These are phyloP conservation scores for Hanseniaspora jakobsenii DNA, from an alignment of 805 yeast genomes.

Conservation along the genomic window DNA sequence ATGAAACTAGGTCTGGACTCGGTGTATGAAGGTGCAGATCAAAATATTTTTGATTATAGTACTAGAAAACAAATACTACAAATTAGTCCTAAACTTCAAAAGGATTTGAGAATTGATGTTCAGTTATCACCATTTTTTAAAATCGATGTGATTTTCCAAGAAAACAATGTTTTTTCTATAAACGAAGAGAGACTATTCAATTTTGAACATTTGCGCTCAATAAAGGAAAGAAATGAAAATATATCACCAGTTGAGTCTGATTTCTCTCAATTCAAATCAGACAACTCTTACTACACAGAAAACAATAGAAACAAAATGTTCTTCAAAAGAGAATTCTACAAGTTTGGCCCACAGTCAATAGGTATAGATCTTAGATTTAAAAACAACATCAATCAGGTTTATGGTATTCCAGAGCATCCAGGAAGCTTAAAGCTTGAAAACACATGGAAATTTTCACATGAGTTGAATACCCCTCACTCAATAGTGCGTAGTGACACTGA, in stretches of 20 bases:
- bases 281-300: conserved; percentile 30
- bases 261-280: conserved; percentile 57
- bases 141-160: conserved; percentile 37
- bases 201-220: conserved; percentile 64
- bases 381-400: conserved; percentile 48
- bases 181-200: conserved; percentile 66
- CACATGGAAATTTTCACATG: too few relatives aligned
- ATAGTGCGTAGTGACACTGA: too few relatives aligned
- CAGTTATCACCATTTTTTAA: conserved; percentile 37
- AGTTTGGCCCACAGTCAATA: conserved; percentile 81
- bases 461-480: too few relatives aligned
- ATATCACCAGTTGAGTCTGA: conserved; percentile 48
- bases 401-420: conserved; percentile 97
- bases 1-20: too few relatives aligned
- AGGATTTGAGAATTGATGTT: conserved; percentile 35
- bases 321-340: conserved; percentile 41
- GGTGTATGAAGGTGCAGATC: not conserved
- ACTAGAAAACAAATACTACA: too few relatives aligned
- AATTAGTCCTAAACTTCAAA: conserved; percentile 31
- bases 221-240: conserved; percentile 32
- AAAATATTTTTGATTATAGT: not conserved
- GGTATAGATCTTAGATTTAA: conserved; percentile 61
- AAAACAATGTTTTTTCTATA: conserved; percentile 39
- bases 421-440: conserved; percentile 64
- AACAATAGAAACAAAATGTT: conserved; percentile 39